Evolutionary conservation across 2,329 filamentous ascomycete genomes (phyloP), one percentile per base, ranked within the genome.

Genomic region (Trichoderma pleuroti): DNA sequence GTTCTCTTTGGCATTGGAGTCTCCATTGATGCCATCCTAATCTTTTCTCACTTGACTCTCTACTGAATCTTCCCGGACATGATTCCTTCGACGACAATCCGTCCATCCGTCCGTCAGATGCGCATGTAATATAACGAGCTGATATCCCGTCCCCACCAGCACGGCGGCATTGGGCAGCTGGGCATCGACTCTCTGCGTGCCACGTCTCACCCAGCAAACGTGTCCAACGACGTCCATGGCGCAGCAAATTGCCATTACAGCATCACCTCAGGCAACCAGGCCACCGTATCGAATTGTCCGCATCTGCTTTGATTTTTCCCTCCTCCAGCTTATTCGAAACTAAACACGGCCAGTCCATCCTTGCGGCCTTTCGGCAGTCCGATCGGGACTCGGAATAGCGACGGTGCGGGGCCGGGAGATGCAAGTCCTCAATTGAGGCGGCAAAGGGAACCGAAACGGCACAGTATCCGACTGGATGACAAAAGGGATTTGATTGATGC

Each of bases 81-180:
- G 8, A 42, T 21, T 18, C 26, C 2, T 56, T 30, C 16, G 36
- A 9, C 26, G 11, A 24, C 26, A 36, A 8, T 5, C 21, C 39
- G 52, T 30, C 32, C 21, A 16, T 42, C 36, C 26, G 36, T 24
- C 66, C 30, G 24, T 52, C 28, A 12, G 56, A 52, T 11, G 30
- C 56, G 49, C 12, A 68, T 26, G 61, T 61, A 68, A 18, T 26
- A 68, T 61, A 68, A 18, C 14, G 34, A 14, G 8, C 60, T n/a
- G 14, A 42, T 42, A 42, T 42, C 39, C 66, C 39, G 66, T 52
- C 66, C 30, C 66, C 66, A 68, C 66, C 39, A 68, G 16, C 42
- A 11, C 11, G 56, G 42, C 18, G 56, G 66, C 56, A 68, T 68
- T 68, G 66, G 66, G 66, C 66, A 68, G 66, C 66, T 68, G 66